Percentiles rank a stretch among this genome's conserved stretches.
Conservation (phyloP, 768 basidiomycete genomes). For the Ramaria sp. region DNA sequence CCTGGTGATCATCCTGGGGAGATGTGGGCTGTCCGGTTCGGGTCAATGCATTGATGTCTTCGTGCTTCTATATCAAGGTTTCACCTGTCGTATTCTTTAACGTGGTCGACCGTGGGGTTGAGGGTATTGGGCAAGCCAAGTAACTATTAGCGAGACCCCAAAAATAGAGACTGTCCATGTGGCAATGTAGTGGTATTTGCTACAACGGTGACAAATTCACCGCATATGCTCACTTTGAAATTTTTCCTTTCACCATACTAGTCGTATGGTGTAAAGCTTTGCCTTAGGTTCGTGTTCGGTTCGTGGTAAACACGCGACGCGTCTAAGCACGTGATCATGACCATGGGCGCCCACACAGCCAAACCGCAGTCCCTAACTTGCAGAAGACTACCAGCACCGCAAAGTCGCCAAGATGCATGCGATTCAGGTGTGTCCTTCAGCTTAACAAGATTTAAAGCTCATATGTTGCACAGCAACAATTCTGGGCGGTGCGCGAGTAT, state of each 20-base stretch:
- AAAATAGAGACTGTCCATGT: background rate
- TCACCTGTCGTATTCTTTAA: background rate
- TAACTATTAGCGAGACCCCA: background rate
- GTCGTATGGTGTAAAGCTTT: background rate
- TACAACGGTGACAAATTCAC: too few species aligned
- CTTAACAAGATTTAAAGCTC: slow-evolving; percentile 7
- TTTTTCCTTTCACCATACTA: too few species aligned
- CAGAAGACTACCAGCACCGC: slow-evolving; percentile 3
- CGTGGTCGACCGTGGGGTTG: background rate
- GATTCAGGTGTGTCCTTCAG: slow-evolving; percentile 27
- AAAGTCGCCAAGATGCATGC: slow-evolving; percentile 30
- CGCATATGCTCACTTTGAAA: too few species aligned
- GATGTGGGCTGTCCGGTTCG: slow-evolving; percentile 6
- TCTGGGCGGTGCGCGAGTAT: slow-evolving; percentile 90
- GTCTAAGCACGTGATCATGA: background rate
- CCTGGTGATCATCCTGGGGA: slow-evolving; percentile 25
- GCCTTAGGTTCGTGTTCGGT: background rate
- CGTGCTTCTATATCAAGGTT: background rate
- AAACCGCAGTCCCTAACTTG: background rate
- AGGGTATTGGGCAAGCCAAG: background rate
- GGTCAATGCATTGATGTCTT: background rate
- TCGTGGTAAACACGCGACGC: background rate
- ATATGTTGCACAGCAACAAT: slow-evolving; percentile 56
- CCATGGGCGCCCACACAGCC: background rate
- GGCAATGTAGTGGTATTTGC: background rate